Base-by-base conservation (phyloP, 352 stramenopile species). In the Pythium brachiatum region DNA sequence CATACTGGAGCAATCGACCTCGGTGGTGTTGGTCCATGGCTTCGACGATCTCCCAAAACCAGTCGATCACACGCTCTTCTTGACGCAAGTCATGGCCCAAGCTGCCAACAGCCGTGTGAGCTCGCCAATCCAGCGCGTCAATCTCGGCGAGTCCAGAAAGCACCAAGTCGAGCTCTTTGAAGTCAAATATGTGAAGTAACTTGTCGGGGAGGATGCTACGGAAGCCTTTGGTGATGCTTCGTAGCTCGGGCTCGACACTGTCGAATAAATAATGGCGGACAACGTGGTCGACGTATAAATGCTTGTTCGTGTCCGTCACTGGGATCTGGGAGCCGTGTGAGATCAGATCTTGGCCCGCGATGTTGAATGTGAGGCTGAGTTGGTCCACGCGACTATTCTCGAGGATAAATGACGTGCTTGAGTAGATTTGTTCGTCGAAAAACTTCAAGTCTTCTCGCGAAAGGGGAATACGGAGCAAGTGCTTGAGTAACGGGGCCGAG, bases 101-200 rank as follows among this genome's bases (percentile, higher is more conserved):
- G 20, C 72, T 39, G 2, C 86, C 72, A 25, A 89, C 62, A 1
- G 80, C 72, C 2, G 90, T 95, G 67, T 97, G 75, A 2, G 71
- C 65, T 53, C 77, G 81, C 91, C 93, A 97, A 64, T 98, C 92
- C 13, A 68, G 68, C 13, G 97, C 68, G 60, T 98, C 88, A 52
- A 98, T 95, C 31, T 81, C 56, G 3, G 73, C 57, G 39, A 96
- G 62, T 1, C 86, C 86, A 2, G 81, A 90, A 8, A 95, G 55
- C 34, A 95, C 44, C 13, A 95, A 58, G n/a, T 92, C 86, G 1
- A 99, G 75, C 76, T 99, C 97, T 76, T 98, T 96, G 74, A 98
- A 98, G 69, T 99, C 97, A 68, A 99, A 99, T 12, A 99, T 78
- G 43, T 97, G 96, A 11, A 99, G 78, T 20, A 98, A 73, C n/a